A percentile compares a stretch with the other conserved stretches of the same genome.
These are phyloP conservation scores for Excoecaria cochinchinensis DNA, from an alignment of 345 rosid species.

Conservation along the genomic window DNA sequence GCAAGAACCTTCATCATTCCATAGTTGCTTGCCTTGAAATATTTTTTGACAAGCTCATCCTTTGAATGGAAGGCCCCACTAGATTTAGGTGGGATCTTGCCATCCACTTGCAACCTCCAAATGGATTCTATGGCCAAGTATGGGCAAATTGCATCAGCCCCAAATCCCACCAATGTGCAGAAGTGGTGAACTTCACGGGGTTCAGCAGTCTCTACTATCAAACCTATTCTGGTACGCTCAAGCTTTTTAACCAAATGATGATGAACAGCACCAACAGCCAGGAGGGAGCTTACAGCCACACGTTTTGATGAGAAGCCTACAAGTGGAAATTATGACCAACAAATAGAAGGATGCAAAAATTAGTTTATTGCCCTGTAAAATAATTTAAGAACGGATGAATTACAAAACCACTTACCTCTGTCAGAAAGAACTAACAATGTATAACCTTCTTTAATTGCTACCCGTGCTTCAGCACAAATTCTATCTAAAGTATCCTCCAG, in stretches of 20 bases:
- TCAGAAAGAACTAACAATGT: constrained; percentile 87
- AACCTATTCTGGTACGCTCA: constrained; percentile 88
- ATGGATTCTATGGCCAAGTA: constrained; percentile 84
- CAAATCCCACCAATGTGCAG: constrained; percentile 94
- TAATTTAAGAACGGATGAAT: background rate
- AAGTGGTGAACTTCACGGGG: constrained; percentile 99
- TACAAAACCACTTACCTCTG: constrained; percentile 54
- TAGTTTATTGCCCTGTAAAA: background rate
- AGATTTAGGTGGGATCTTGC: constrained; percentile 89
- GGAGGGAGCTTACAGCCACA: constrained; percentile 91
- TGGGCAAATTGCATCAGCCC: constrained; percentile 97
- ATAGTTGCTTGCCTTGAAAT: constrained; percentile 95
- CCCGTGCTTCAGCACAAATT: constrained; percentile 84
- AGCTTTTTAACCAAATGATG: constrained; percentile 88
- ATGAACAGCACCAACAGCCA: constrained; percentile 99
- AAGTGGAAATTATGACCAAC: background rate
- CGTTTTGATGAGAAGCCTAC: constrained; percentile 77
- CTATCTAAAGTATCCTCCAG: constrained; percentile 84
- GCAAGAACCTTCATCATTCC: constrained; percentile 99
- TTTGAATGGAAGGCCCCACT: constrained; percentile 77
- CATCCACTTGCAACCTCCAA: constrained; percentile 90
- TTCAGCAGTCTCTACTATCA: constrained; percentile 93
- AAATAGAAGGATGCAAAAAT: background rate
- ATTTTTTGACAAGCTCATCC: constrained; percentile 83
- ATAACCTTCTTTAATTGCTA: constrained; percentile 85